Evolutionary conservation across 108 stramenopile genomes (phyloP), one percentile per base, ranked within the genome.

Genomic region (Aurantiochytrium sp.): DNA sequence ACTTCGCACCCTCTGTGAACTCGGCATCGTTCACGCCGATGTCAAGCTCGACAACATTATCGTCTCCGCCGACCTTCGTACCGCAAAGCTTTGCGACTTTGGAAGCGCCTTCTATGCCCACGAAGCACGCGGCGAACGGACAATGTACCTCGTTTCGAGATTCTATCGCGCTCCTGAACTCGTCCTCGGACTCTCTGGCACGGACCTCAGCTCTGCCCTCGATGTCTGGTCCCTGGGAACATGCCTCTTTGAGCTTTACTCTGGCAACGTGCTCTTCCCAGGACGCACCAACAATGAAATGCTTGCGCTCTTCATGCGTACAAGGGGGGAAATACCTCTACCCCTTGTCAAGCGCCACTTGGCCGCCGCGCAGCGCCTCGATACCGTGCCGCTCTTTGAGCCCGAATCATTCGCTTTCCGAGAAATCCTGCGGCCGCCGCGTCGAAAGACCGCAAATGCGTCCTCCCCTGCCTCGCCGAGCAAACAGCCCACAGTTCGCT

Each of bases 141-240:
- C 99, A 14, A 98, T 98, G 16, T 98, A 98, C 88, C 95, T 99
- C 4, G 98, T 99, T 6, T 96, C 96, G n/a, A 93, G 98, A 29
- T 99, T 97, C 89, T 99, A 99, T 90, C 96, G 99, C 45, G 97
- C 98, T 0, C 99, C 99, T 1, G 99, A 99, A 92, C 95, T 99
- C n/a, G 97, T 99, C 28, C 93, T 99, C 88, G 99, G 99, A 16
- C 88, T 98, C 47, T 89, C 95, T 59, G 97, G 98, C 87, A 96
- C 97, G 90, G 91, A 93, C 58, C 12, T 72, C 10, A 8, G 88
- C 21, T 21, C 59, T 5, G 94, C 95, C 25, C 94, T 99, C 44
- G 99, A 99, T 90, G 83, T 99, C 14, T 99, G 98, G 98, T 94
- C 95, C 87, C 91, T 98, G 5, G 97, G 95, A 0, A 96, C 95